A percentile compares a stretch with the other conserved stretches of the same genome.
Conservation (phyloP, 306 rosid species). For the Cicer chorassanicum region DNA sequence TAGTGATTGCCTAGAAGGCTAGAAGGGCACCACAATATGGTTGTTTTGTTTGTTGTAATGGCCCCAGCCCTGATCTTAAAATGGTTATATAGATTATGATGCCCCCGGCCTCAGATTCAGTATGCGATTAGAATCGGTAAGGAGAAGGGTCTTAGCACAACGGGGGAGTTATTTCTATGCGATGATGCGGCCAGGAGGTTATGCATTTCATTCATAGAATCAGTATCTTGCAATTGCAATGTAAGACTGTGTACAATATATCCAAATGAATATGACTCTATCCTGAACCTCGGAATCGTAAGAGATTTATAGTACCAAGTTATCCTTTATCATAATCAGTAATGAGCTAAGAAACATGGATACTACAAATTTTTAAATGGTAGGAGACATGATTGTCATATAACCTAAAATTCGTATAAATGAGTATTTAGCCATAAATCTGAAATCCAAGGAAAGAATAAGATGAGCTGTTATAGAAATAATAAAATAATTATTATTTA, state of each 20-base stretch:
- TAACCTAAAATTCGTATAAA: not conserved
- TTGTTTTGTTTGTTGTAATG: slow-evolving; percentile 39
- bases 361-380: not conserved
- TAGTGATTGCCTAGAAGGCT: slow-evolving; percentile 27
- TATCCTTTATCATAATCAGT: not conserved
- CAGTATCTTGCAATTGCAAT: not conserved
- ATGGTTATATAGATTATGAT: slow-evolving; percentile 25
- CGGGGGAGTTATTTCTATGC: not conserved
- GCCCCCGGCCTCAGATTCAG: slow-evolving; percentile 6
- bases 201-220: not conserved
- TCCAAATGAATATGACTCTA: not conserved
- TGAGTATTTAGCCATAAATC: not conserved
- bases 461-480: not conserved
- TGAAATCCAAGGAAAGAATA: not conserved
- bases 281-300: not conserved
- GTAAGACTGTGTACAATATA: not conserved
- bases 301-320: not conserved
- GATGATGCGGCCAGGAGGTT: not conserved
- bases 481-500: slow-evolving; percentile 13
- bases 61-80: not conserved
- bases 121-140: not conserved
- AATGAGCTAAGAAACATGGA: slow-evolving; percentile 1
- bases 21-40: slow-evolving; percentile 8
- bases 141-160: not conserved
- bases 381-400: slow-evolving; percentile 10